A percentile compares a stretch with the other conserved stretches of the same genome.
Evolutionary conservation across 2,329 filamentous ascomycete species (phyloP).

Genomic region (Colletotrichum camelliae): DNA sequence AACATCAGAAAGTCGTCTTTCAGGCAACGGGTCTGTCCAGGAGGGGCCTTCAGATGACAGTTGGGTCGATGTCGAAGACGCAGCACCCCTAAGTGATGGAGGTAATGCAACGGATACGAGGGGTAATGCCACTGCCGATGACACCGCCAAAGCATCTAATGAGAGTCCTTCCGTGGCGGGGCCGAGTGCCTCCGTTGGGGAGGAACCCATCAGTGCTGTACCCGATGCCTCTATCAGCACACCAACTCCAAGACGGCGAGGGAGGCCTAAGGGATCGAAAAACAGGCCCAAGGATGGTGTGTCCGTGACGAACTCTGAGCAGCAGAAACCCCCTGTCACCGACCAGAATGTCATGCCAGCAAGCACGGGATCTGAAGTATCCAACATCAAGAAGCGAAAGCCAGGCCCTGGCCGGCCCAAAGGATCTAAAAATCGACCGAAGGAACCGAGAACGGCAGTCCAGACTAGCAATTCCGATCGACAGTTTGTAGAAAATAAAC

Average conservation of each 20-base stretch:
- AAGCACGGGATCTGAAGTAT: slow-evolving; percentile 8
- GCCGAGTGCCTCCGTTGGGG: not conserved
- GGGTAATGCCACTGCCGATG: not conserved
- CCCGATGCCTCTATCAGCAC: slow-evolving; percentile 8
- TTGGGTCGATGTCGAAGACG: slow-evolving; percentile 52
- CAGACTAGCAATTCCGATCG: not conserved
- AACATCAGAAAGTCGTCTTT: not conserved
- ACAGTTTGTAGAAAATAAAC: not conserved
- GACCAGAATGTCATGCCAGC: not conserved
- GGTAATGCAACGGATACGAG: not conserved
- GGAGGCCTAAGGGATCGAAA: slow-evolving; percentile 27
- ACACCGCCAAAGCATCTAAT: not conserved
- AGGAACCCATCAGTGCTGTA: not conserved
- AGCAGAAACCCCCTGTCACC: not conserved
- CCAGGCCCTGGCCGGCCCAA: slow-evolving; percentile 48
- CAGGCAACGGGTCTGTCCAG: not conserved
- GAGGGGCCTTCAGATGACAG: slow-evolving; percentile 38
- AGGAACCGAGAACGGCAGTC: slow-evolving; percentile 26
- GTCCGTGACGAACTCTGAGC: too few species aligned
- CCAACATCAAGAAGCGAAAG: slow-evolving; percentile 40
- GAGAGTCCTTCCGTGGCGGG: not conserved
- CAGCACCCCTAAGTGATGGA: slow-evolving; percentile 30
- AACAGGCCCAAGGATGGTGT: slow-evolving; percentile 5
- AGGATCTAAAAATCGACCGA: slow-evolving; percentile 56
- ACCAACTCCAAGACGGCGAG: slow-evolving; percentile 19